Conservation (phyloP, 2,329 filamentous ascomycete genomes). For the Aspergillus brunneoviolaceus region DNA sequence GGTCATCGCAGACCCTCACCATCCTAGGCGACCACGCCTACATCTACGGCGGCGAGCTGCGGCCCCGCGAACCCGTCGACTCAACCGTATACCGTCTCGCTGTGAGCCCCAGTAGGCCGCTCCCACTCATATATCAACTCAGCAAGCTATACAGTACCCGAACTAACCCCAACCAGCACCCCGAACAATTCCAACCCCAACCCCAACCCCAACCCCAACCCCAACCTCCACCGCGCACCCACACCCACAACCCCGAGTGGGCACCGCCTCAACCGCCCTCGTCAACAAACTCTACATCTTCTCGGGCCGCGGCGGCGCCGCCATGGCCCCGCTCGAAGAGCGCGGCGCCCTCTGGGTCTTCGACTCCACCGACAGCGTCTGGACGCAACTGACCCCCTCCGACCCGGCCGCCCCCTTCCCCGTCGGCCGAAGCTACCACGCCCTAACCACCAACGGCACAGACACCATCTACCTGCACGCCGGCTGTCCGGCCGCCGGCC, state of each 20-base stretch:
- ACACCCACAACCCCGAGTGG: constrained; percentile 65
- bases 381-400: constrained; percentile 64
- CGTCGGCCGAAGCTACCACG: constrained; percentile 69
- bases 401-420: constrained; percentile 52
- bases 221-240: background rate
- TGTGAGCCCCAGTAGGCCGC: constrained; percentile 36
- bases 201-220: background rate
- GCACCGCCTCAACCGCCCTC: constrained; percentile 69
- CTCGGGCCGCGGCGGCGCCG: constrained; percentile 70
- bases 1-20: constrained; percentile 72
- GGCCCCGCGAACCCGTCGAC: constrained; percentile 66
- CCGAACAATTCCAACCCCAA: constrained; percentile 29
- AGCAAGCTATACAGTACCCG: background rate
- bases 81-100: constrained; percentile 69
- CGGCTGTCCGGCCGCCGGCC: constrained; percentile 65
- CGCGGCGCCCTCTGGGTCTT: constrained; percentile 74
- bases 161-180: constrained; percentile 6
- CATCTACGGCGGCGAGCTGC: constrained; percentile 75
- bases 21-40: constrained; percentile 59
- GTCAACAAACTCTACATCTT: constrained; percentile 74
- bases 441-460: constrained; percentile 59
- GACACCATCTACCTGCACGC: constrained; percentile 75
- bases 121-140: too few relatives aligned
- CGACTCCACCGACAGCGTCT: constrained; percentile 62
- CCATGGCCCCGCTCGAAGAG: constrained; percentile 72